Evolutionary conservation across 768 basidiomycete genomes (phyloP), one percentile per base, ranked within the genome.

Genomic region (Macrolepiota dolichaula): DNA sequence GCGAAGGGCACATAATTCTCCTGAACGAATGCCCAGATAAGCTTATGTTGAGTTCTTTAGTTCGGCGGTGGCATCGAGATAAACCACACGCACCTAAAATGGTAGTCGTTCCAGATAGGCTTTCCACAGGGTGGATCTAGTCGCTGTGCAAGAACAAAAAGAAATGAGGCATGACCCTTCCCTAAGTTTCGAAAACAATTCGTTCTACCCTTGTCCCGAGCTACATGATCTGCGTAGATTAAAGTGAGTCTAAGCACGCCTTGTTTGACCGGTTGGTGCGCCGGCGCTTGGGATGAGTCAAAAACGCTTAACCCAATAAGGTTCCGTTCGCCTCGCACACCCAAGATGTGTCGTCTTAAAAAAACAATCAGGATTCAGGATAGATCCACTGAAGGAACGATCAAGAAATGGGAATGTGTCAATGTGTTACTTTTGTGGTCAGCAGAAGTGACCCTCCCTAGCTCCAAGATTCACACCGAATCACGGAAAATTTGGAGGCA

Each of bases 71-170:
- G 46, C 57, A 50, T 58, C 36, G 37, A 24, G 25, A 29, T 47
- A 15, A 59, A 59, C 57, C 24, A 59, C 57, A 32, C 50, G 38
- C 36, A 59, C 57, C 57, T 38, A 50, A 59, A 59, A 59, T 40
- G 51, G 57, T n/a, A 59, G 51, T 51, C 57, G 37, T n/a, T 46
- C 38, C 27, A 51, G 51, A 59, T 51, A 40, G 38, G 22, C 57
- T 51, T 36, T 58, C 35, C 47, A 57, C 54, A 37, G 44, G 37
- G 50, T 51, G 50, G 55, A 56, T 56, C 55, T 56, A 55, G 40
- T 55, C 51, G 29, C 44, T 32, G 15, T 15, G 57, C 47, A 35
- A 51, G 49, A 58, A 58, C 57, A 58, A 58, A 54, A 58, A 58
- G 57, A 58, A 49, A 29, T 15, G 9, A 58, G 50, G 37, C 10